Evolutionary conservation across 495 filamentous ascomycete species (phyloP).

Genomic region (Xylaria telfairii): DNA sequence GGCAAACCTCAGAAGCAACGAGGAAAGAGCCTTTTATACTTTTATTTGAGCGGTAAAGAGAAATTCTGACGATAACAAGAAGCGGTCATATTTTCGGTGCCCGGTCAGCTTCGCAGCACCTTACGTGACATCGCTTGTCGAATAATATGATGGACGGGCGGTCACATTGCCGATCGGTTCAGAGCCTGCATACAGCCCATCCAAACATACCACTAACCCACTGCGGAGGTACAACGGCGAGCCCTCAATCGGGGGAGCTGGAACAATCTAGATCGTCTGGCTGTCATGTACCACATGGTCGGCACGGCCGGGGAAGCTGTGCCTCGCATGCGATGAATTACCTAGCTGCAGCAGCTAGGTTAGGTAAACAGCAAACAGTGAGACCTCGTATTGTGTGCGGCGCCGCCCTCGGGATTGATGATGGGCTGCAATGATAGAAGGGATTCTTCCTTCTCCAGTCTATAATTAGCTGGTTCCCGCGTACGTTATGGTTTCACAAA

Average conservation of each 20-base stretch:
- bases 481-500: background rate
- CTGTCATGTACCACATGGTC: constrained; percentile 2
- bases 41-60: background rate
- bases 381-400: constrained; percentile 1
- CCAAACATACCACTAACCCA: background rate
- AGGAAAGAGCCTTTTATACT: background rate
- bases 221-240: background rate
- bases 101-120: constrained; percentile 6
- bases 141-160: constrained; percentile 16
- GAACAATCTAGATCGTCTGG: constrained; percentile 2
- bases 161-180: background rate
- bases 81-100: constrained; percentile 11
- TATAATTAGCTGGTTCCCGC: background rate
- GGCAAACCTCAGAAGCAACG: background rate
- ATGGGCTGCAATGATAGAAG: background rate
- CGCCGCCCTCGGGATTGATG: constrained; percentile 5
- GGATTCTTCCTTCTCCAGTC: background rate
- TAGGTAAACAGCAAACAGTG: background rate
- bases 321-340: background rate
- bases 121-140: constrained; percentile 16
- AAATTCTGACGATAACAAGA: background rate
- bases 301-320: background rate
- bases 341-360: background rate
- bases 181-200: background rate
- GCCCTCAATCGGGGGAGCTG: background rate